Percentiles rank a stretch among this genome's conserved stretches.
phyloP scores from a whole-genome alignment of 257 asterid species.

The Solanum virginianum region DNA sequence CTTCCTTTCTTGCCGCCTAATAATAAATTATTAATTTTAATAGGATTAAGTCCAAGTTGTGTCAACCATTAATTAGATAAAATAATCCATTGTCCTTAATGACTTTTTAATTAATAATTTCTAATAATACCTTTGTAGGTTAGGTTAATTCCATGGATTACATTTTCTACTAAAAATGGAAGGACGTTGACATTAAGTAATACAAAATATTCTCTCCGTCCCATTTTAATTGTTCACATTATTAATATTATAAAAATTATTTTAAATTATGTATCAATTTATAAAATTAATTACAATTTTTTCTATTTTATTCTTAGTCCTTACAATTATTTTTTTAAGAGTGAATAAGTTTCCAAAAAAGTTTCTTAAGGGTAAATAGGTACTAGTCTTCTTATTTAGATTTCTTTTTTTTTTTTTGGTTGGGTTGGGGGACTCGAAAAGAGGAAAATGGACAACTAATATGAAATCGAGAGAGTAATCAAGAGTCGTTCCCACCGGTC shows the following conservation, averaged over 20 bases:
- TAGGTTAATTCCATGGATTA: background rate
- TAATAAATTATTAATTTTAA: background rate
- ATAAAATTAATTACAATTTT: background rate
- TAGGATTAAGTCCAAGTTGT: background rate
- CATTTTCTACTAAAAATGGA: background rate
- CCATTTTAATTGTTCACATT: background rate
- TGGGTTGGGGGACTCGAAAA: no score
- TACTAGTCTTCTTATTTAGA: background rate
- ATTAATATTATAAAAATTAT: background rate
- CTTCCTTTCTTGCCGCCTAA: background rate
- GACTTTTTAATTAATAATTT: background rate
- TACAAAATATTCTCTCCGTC: background rate
- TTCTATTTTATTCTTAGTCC: background rate
- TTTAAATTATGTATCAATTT: background rate
- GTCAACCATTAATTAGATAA: background rate
- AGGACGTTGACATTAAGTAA: background rate
- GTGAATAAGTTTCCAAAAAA: background rate
- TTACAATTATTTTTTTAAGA: background rate
- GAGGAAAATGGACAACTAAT: background rate
- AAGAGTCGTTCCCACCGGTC: accelerated
- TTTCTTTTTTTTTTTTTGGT: no score
- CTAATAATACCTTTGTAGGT: background rate
- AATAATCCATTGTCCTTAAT: background rate
- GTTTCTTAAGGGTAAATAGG: background rate
- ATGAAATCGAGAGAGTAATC: background rate